Percentiles rank a stretch among this genome's conserved stretches.
phyloP scores from a whole-genome alignment of 1,284 basidiomycete species.

The Hymenochaete sp. region DNA sequence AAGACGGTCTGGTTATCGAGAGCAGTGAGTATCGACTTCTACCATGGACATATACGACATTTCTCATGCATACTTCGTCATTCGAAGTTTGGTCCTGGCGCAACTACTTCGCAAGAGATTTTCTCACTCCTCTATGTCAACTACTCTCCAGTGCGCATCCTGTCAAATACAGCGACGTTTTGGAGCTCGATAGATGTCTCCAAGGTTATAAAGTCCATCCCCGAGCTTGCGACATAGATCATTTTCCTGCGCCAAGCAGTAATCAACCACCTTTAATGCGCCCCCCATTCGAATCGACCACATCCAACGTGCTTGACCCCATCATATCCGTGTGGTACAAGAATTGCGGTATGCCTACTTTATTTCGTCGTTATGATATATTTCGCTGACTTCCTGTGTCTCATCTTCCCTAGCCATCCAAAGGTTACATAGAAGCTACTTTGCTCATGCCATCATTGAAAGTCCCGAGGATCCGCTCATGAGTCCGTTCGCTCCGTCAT shows the following conservation, averaged over 20 bases:
- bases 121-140: constrained; percentile 11
- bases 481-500: constrained; percentile 53
- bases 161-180: constrained; percentile 17
- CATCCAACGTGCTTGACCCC: constrained; percentile 5
- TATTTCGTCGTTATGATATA: no score
- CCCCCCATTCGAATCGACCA: not conserved
- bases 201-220: constrained; percentile 8
- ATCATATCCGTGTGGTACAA: constrained; percentile 7
- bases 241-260: no score
- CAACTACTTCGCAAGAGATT: constrained; percentile 15
- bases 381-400: no score
- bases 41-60: not conserved
- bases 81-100: constrained; percentile 10
- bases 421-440: constrained; percentile 63
- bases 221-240: not conserved
- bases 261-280: not conserved
- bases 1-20: constrained; percentile 6
- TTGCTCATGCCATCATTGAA: constrained; percentile 60
- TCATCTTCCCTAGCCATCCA: no score
- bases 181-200: constrained; percentile 19
- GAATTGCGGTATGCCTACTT: constrained; percentile 5
- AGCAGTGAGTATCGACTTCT: constrained; percentile 2
- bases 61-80: not conserved
- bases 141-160: constrained; percentile 16
- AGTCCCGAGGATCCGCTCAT: constrained; percentile 50